Percentiles rank a stretch among this genome's conserved stretches.
Conservation (phyloP, 768 basidiomycete genomes). For the Cyathus striatus region DNA sequence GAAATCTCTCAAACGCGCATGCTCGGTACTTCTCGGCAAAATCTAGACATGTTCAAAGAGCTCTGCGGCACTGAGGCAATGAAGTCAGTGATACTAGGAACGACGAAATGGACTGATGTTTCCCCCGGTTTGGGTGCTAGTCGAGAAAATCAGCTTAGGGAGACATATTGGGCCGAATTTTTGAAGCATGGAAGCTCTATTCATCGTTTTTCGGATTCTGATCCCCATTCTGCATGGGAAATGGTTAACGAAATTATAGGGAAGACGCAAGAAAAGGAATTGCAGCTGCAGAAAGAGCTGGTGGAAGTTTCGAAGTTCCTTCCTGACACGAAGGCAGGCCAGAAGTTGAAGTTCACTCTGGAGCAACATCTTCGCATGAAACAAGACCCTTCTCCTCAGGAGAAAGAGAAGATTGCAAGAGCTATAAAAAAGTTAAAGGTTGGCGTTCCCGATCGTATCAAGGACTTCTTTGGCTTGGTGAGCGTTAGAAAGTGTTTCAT, state of each 20-base stretch:
- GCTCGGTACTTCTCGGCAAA: background rate
- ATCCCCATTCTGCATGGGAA: slow-evolving; percentile 11
- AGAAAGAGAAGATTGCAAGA: no score
- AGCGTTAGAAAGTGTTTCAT: no score
- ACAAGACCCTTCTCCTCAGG: no score
- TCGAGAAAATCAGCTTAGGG: slow-evolving; percentile 12
- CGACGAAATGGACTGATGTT: slow-evolving; percentile 24
- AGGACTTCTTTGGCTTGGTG: no score
- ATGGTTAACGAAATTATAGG: slow-evolving; percentile 15
- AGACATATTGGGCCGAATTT: slow-evolving; percentile 8
- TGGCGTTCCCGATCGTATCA: no score
- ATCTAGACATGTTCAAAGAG: background rate
- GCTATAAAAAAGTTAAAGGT: no score
- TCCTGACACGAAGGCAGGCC: slow-evolving; percentile 26
- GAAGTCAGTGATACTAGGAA: slow-evolving; percentile 14
- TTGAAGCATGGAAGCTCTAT: slow-evolving; percentile 9
- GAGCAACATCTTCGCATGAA: no score
- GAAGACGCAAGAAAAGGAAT: background rate
- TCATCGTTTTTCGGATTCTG: slow-evolving; percentile 9
- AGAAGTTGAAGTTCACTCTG: no score
- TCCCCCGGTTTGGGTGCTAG: slow-evolving; percentile 4
- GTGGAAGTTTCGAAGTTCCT: slow-evolving; percentile 17
- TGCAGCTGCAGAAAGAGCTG: slow-evolving; percentile 15
- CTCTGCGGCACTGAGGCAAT: background rate
- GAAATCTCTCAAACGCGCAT: background rate